These are phyloP conservation scores for Polymyxa betae DNA, from an alignment of 208 protist species.

Conservation along the genomic window DNA sequence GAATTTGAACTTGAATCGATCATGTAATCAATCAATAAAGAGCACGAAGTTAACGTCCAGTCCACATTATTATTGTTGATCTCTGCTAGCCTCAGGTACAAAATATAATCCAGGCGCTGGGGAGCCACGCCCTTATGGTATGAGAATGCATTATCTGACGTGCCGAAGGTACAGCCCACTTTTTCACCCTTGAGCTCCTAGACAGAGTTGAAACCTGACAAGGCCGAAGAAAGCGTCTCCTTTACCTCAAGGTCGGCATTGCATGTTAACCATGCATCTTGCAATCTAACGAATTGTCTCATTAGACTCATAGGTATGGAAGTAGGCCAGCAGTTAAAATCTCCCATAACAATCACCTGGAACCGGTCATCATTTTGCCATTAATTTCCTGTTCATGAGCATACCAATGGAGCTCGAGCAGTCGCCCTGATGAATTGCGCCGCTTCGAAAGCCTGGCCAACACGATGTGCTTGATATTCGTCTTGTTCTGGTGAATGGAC, in stretches of 20 bases:
- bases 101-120: background rate
- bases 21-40: slow-evolving; percentile 2
- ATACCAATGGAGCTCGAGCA: slow-evolving; percentile 38
- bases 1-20: background rate
- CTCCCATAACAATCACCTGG: slow-evolving; percentile 26
- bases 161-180: slow-evolving; percentile 30
- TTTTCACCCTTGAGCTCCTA: background rate
- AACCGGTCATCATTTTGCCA: background rate
- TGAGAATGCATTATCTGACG: slow-evolving; percentile 5
- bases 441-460: slow-evolving; percentile 25
- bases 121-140: background rate
- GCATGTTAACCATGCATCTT: background rate
- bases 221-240: no score
- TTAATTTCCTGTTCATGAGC: background rate
- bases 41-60: slow-evolving; percentile 2
- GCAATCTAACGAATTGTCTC: background rate
- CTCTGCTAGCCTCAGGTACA: background rate
- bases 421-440: slow-evolving; percentile 38
- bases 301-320: slow-evolving; percentile 24
- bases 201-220: no score
- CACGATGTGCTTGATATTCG: slow-evolving; percentile 17
- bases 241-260: background rate
- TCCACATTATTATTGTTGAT: background rate
- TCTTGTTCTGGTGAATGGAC: background rate
- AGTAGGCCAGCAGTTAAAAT: slow-evolving; percentile 44